phyloP scores from a whole-genome alignment of 495 filamentous ascomycete species.

The Aspergillus hancockii region DNA sequence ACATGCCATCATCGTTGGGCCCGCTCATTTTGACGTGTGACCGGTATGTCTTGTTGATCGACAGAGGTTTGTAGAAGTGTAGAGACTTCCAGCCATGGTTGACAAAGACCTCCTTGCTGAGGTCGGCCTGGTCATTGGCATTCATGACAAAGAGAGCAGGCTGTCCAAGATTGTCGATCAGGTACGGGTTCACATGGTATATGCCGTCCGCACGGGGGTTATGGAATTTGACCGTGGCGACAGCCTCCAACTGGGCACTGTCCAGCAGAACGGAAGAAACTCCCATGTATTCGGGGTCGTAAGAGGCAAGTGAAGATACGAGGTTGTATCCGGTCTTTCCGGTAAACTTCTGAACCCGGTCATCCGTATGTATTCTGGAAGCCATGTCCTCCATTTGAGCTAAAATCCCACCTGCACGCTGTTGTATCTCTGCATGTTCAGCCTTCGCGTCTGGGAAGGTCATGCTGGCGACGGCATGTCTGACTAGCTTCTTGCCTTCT shows the following conservation, averaged over 20 bases:
- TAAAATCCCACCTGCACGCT: background rate
- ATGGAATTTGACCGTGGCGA: conserved; percentile 34
- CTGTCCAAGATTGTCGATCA: conserved; percentile 51
- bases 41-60: conserved; percentile 30
- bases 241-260: conserved; percentile 32
- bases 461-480: background rate
- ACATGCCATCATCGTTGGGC: conserved; percentile 29
- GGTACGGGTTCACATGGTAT: conserved; percentile 29
- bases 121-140: conserved; percentile 46
- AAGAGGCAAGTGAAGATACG: conserved; percentile 64
- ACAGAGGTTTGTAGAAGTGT: conserved; percentile 28
- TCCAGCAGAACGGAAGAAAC: conserved; percentile 49
- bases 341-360: conserved; percentile 24
- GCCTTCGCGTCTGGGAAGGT: background rate
- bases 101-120: conserved; percentile 47
- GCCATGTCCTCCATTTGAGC: background rate
- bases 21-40: conserved; percentile 45
- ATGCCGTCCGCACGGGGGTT: conserved; percentile 13
- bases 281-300: conserved; percentile 58
- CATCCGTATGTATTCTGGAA: background rate
- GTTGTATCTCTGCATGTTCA: background rate
- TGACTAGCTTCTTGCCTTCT: background rate
- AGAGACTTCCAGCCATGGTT: conserved; percentile 45
- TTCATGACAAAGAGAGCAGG: conserved; percentile 58
- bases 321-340: conserved; percentile 66